A percentile compares a stretch with the other conserved stretches of the same genome.
These are phyloP conservation scores for Aspergillus bertholletiae DNA, from an alignment of 495 filamentous ascomycete genomes.

Conservation along the genomic window DNA sequence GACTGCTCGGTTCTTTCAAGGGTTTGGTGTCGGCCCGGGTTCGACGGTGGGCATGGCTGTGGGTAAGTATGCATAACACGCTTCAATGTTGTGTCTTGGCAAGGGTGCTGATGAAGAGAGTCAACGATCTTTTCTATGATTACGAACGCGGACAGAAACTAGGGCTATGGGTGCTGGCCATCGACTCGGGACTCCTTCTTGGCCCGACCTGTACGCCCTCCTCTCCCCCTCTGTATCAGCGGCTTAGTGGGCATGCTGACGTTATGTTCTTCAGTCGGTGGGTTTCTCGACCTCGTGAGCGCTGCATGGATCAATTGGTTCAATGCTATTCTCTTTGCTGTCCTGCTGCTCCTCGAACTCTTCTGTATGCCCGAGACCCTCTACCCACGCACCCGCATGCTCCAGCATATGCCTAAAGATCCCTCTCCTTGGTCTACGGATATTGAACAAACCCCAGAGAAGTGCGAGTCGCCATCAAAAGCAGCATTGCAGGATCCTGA, in stretches of 20 bases:
- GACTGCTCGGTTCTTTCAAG: conserved; percentile 60
- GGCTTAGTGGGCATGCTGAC: not conserved
- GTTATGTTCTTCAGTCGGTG: conserved; percentile 46
- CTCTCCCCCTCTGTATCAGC: not conserved
- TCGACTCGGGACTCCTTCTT: conserved; percentile 53
- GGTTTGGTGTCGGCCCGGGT: conserved; percentile 56
- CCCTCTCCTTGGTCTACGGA: conserved; percentile 4
- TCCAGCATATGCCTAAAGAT: conserved; percentile 28
- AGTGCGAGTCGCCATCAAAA: not conserved
- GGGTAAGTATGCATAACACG: conserved; percentile 22
- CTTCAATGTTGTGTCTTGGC: not conserved
- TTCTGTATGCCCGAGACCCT: conserved; percentile 58
- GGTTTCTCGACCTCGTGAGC: conserved; percentile 50
- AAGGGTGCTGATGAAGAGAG: conserved; percentile 9
- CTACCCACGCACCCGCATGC: conserved; percentile 54
- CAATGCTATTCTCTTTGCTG: conserved; percentile 53
- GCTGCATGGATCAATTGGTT: conserved; percentile 58
- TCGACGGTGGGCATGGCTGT: conserved; percentile 59
- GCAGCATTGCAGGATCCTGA: too few species aligned
- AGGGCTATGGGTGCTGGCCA: conserved; percentile 59
- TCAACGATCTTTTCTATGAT: conserved; percentile 55
- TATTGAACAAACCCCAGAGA: conserved; percentile 23
- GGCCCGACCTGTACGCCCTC: conserved; percentile 42
- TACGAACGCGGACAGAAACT: conserved; percentile 58
- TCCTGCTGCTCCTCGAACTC: conserved; percentile 48